Base-by-base conservation (phyloP, 1,139 yeast genomes). In the Geotrichum histeridarum region DNA sequence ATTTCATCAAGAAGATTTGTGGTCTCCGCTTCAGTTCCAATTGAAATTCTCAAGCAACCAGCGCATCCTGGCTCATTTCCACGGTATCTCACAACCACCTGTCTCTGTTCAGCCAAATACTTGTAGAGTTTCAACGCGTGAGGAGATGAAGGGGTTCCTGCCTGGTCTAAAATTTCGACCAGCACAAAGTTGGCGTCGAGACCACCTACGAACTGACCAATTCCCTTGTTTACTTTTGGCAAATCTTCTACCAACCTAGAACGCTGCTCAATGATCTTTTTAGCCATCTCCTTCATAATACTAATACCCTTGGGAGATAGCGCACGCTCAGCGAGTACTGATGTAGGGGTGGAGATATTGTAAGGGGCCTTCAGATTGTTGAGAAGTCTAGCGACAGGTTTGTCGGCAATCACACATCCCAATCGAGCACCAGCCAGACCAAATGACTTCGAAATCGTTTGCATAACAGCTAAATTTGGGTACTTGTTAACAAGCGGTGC, bases 321-420 rank as follows among this genome's bases (percentile, higher is more conserved):
- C 0, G 97, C 94, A 60, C 93, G 79, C 30, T 77, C 61, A 0
- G 96, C 98, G 45, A 89, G 75, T 52, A 79, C 79, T 2, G 97
- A 76, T 0, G 98, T 84, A 59, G 87, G 76, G 6, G 91, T 81
- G 8, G 96, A 87, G 52, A 93, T 87, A 69, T 93, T 94, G 72
- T 93, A 94, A 0, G 99, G 99, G 43, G 95, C 96, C 67, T 91
- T 93, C 85, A 93, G 83, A 32, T 95, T 81, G 68, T 94, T 93
- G 63, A 93, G 74, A 53, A 86, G 78, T 15, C 70, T 66, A 0
- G 96, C 79, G 53, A 93, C 75, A 54, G 79, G 80, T 12, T 75
- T 72, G 14, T 79, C 75, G 9, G 91, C 77, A 67, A 70, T 91
- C 0, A 96, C 84, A 58, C 89, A 75, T 22, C 99, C 99, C 50